Evolutionary conservation across 129 eudicot species (phyloP).

Genomic region (Dittrichia graveolens): DNA sequence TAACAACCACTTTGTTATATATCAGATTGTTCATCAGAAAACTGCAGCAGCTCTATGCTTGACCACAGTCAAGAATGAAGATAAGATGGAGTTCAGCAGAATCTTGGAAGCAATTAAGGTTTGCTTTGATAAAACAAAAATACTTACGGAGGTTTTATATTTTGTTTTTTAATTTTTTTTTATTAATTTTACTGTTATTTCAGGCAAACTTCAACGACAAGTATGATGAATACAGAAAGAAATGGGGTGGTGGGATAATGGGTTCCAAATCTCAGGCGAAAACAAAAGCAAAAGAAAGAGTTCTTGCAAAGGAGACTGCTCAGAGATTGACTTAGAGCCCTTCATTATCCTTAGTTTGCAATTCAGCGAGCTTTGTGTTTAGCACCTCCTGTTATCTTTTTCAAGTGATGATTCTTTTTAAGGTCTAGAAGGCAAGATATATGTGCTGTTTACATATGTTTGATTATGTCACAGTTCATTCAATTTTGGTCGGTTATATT

Average conservation of each 20-base stretch:
- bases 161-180: background rate
- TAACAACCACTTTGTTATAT: conserved; percentile 15
- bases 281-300: conserved; percentile 77
- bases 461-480: conserved; percentile 12
- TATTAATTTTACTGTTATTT: background rate
- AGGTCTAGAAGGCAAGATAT: background rate
- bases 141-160: background rate
- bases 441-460: conserved; percentile 15
- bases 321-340: conserved; percentile 54
- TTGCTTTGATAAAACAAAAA: background rate
- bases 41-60: conserved; percentile 80
- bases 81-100: conserved; percentile 83
- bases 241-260: conserved; percentile 93
- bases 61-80: conserved; percentile 86
- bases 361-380: conserved; percentile 1
- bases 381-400: background rate
- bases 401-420: background rate
- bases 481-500: conserved; percentile 26
- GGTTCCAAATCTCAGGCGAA: conserved; percentile 85
- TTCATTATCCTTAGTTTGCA: conserved; percentile 6
- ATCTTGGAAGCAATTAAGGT: conserved; percentile 92
- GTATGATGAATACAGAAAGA: conserved; percentile 77
- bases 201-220: conserved; percentile 92
- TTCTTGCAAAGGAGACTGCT: conserved; percentile 86
- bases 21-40: conserved; percentile 83